A percentile compares a stretch with the other conserved stretches of the same genome.
phyloP scores from a whole-genome alignment of 192 early-diverging fungal species.

The Backusella luteola region DNA sequence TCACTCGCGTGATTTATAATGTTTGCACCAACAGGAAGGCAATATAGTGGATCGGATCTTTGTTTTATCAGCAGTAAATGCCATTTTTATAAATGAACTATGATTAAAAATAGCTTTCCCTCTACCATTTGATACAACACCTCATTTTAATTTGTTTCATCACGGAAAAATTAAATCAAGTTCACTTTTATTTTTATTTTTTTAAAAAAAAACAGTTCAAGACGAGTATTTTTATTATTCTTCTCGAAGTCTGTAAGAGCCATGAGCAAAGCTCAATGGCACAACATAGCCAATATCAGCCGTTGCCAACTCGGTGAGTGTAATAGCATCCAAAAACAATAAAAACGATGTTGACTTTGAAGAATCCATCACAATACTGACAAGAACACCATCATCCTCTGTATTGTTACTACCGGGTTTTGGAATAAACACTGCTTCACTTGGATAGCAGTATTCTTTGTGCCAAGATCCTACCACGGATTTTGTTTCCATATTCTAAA shows the following conservation, averaged over 20 bases:
- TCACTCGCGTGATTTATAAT: too few species aligned
- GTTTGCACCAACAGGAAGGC: too few species aligned
- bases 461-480: constrained; percentile 34
- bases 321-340: constrained; percentile 69
- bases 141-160: not conserved
- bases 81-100: constrained; percentile 11
- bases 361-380: constrained; percentile 71
- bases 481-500: constrained; percentile 35
- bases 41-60: too few species aligned
- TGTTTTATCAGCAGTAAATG: too few species aligned
- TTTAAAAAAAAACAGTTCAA: not conserved
- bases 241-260: not conserved
- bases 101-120: not conserved
- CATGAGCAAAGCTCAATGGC: constrained; percentile 65
- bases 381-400: constrained; percentile 69
- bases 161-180: not conserved
- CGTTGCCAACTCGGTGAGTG: constrained; percentile 60
- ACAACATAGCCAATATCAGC: constrained; percentile 63
- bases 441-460: constrained; percentile 67
- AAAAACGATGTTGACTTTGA: constrained; percentile 61
- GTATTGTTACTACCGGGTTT: constrained; percentile 10
- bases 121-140: not conserved
- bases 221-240: not conserved
- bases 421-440: constrained; percentile 79
- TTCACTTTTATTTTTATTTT: too few species aligned